Conservation (phyloP, 1,284 basidiomycete species). For the Irpex lacteus region DNA sequence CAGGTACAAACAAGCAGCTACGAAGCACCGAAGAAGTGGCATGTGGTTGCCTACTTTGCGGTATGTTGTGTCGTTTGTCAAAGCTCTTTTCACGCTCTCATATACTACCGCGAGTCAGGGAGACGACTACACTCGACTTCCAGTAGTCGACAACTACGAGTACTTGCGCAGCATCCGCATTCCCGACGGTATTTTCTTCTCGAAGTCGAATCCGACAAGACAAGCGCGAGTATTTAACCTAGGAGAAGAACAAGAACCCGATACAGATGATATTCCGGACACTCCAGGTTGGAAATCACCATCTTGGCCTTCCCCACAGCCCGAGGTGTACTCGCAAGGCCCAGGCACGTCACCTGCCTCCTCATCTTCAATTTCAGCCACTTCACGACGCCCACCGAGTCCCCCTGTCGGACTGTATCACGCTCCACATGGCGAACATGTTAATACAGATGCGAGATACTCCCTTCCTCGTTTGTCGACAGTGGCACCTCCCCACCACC, state of each 20-base stretch:
- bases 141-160: conserved; percentile 66
- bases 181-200: conserved; percentile 64
- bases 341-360: conserved; percentile 22
- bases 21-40: conserved; percentile 65
- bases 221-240: conserved; percentile 34
- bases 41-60: conserved; percentile 76
- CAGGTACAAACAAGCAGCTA: conserved; percentile 59
- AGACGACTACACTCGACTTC: conserved; percentile 62
- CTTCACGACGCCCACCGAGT: conserved; percentile 25
- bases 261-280: conserved; percentile 20
- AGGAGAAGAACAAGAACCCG: conserved; percentile 22
- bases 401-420: conserved; percentile 23
- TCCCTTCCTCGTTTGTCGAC: conserved; percentile 41
- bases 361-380: conserved; percentile 34
- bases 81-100: conserved; percentile 4
- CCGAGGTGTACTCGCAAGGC: conserved; percentile 23
- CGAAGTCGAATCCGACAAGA: conserved; percentile 50
- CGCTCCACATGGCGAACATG: conserved; percentile 7
- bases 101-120: conserved; percentile 37
- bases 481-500: conserved; percentile 29
- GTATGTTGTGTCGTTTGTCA: conserved; percentile 35
- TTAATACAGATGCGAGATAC: conserved; percentile 20
- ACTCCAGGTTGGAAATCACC: conserved; percentile 26
- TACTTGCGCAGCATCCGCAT: conserved; percentile 62
- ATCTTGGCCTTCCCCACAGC: conserved; percentile 27